Conservation (phyloP, 306 rosid species). For the Prunus mira region DNA sequence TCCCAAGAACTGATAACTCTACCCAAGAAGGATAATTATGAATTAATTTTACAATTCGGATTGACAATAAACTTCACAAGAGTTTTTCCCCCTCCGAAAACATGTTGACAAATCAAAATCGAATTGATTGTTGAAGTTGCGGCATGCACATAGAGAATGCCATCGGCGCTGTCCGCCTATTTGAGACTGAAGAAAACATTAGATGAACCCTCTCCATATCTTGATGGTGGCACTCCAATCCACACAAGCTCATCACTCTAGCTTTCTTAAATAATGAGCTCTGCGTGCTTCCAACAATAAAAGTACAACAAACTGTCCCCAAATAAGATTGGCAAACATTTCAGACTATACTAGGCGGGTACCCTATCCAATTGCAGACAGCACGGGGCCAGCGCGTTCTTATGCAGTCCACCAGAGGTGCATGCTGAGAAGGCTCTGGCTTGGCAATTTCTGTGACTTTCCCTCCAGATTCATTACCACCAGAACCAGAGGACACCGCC, state of each 20-base stretch:
- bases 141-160: conserved; percentile 28
- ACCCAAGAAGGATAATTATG: conserved; percentile 22
- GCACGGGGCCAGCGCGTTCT: conserved; percentile 95
- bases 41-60: conserved; percentile 44
- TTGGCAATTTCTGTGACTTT: conserved; percentile 59
- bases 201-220: conserved; percentile 24
- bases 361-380: conserved; percentile 83
- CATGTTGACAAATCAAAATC: conserved; percentile 43
- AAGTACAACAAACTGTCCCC: conserved; percentile 11
- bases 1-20: conserved; percentile 27
- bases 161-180: conserved; percentile 25
- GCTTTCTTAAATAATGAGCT: conserved; percentile 21
- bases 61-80: conserved; percentile 26
- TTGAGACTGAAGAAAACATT: conserved; percentile 24
- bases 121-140: conserved; percentile 34
- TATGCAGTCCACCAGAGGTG: conserved; percentile 95
- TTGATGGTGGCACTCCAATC: conserved; percentile 19
- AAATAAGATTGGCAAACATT: background rate
- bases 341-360: conserved; percentile 95
- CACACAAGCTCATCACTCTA: conserved; percentile 26
- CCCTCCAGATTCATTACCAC: conserved; percentile 50
- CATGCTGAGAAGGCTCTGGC: conserved; percentile 85
- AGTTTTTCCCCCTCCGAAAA: conserved; percentile 9
- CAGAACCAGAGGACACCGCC: conserved; percentile 51
- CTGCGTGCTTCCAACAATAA: conserved; percentile 15